Conservation (phyloP, 257 asterid genomes). For the Solanum virginianum region DNA sequence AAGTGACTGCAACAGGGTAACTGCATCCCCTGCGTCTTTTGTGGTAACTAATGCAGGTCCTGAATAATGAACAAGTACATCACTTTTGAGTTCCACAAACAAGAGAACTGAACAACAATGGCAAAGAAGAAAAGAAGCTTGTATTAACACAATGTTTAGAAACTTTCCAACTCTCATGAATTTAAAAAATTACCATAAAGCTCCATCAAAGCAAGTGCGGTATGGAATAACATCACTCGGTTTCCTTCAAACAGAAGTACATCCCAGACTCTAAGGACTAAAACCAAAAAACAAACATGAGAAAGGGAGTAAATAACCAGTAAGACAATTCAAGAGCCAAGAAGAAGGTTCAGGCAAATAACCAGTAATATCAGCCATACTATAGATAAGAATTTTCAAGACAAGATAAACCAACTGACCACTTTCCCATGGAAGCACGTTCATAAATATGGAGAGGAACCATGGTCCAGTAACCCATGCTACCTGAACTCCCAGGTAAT, state of each 20-base stretch:
- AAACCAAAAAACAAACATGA: conserved; percentile 9
- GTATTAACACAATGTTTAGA: background rate
- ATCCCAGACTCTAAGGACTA: conserved; percentile 95
- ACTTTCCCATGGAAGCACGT: conserved; percentile 98
- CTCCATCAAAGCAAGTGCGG: conserved; percentile 82
- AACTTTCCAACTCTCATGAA: background rate
- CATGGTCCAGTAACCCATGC: conserved; percentile 93
- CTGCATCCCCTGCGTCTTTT: conserved; percentile 94
- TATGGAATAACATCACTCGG: conserved; percentile 87
- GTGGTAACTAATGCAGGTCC: conserved; percentile 96
- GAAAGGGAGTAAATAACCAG: background rate
- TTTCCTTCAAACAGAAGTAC: conserved; percentile 89
- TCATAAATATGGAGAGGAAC: conserved; percentile 88
- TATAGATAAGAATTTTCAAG: background rate
- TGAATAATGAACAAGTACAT: conserved; percentile 13
- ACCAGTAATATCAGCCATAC: background rate
- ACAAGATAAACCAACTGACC: conserved; percentile 33
- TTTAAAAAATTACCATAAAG: conserved; percentile 53
- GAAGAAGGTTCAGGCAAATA: background rate
- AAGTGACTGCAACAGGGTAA: conserved; percentile 75
- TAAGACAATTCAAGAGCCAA: background rate
- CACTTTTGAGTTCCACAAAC: conserved; percentile 2
- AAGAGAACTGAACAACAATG: background rate
- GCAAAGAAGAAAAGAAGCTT: background rate
- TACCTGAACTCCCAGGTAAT: conserved; percentile 91